Percentiles rank a stretch among this genome's conserved stretches.
phyloP scores from a whole-genome alignment of 306 rosid genomes.

The Trichosanthes cucumerina region DNA sequence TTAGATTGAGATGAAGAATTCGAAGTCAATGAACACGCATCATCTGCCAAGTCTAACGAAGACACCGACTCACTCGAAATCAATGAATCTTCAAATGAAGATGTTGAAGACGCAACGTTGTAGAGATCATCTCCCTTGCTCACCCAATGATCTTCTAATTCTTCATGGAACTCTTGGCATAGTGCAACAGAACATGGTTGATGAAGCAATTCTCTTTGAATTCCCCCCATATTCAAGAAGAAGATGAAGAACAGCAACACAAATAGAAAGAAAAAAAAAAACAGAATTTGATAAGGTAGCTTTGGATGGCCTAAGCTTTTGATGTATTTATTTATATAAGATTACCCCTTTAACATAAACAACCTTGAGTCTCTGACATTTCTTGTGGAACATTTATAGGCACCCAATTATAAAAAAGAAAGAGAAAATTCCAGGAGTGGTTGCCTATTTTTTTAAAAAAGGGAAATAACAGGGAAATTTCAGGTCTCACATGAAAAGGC shows the following conservation, averaged over 20 bases:
- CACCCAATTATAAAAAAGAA: not conserved
- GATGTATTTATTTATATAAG: not conserved
- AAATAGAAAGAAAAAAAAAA: not conserved
- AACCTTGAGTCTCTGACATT: not conserved
- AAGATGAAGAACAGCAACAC: conserved; percentile 9
- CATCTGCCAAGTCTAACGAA: conserved; percentile 27
- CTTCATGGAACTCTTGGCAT: not conserved
- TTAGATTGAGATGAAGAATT: conserved; percentile 12
- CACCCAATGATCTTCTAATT: conserved; percentile 8
- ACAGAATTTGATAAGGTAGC: not conserved
- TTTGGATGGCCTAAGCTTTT: not conserved
- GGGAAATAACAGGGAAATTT: not conserved
- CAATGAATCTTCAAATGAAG: conserved; percentile 14
- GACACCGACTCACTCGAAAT: conserved; percentile 17
- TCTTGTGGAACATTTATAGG: conserved; percentile 1
- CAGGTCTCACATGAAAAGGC: not conserved
- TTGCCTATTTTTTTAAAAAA: not conserved
- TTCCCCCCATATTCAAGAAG: conserved; percentile 18
- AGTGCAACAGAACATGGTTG: conserved; percentile 4
- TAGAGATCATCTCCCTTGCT: not conserved
- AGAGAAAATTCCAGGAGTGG: not conserved
- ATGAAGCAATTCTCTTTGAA: conserved; percentile 8
- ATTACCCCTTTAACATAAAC: not conserved
- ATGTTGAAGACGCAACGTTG: conserved; percentile 13
- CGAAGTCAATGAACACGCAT: conserved; percentile 20